These are phyloP conservation scores for Solanum tacnaense DNA, from an alignment of 257 asterid species.

Conservation along the genomic window DNA sequence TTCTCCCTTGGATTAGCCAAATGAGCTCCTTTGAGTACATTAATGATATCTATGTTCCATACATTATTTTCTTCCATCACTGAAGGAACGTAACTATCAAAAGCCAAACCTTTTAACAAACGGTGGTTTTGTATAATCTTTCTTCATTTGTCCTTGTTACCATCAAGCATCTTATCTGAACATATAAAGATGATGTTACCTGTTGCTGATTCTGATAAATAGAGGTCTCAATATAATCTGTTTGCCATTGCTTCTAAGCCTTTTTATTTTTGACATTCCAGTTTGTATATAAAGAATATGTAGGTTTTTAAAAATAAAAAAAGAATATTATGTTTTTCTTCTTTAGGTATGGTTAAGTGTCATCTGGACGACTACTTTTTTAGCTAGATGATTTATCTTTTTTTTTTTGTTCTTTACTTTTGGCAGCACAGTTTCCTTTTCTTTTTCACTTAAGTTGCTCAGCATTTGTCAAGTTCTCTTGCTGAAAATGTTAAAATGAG, in stretches of 20 bases:
- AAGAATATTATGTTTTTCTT: background rate
- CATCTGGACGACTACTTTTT: background rate
- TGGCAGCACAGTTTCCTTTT: background rate
- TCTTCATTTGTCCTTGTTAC: background rate
- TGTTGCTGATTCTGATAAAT: background rate
- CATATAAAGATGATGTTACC: background rate
- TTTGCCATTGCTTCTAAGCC: background rate
- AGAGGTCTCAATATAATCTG: background rate
- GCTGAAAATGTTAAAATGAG: background rate
- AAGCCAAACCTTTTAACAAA: background rate
- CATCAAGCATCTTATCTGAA: background rate
- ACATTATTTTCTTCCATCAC: background rate
- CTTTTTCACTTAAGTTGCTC: background rate
- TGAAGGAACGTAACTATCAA: background rate
- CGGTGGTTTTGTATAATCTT: background rate
- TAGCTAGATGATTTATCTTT: background rate
- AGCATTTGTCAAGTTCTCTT: background rate
- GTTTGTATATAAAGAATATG: background rate
- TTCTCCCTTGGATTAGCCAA: background rate
- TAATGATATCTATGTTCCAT: background rate
- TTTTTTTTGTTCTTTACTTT: background rate
- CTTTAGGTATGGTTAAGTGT: background rate
- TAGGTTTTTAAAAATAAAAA: background rate
- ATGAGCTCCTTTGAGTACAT: background rate
- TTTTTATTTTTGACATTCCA: background rate